These are phyloP conservation scores for Parietichytrium sp. DNA, from an alignment of 108 stramenopile genomes.

Conservation along the genomic window DNA sequence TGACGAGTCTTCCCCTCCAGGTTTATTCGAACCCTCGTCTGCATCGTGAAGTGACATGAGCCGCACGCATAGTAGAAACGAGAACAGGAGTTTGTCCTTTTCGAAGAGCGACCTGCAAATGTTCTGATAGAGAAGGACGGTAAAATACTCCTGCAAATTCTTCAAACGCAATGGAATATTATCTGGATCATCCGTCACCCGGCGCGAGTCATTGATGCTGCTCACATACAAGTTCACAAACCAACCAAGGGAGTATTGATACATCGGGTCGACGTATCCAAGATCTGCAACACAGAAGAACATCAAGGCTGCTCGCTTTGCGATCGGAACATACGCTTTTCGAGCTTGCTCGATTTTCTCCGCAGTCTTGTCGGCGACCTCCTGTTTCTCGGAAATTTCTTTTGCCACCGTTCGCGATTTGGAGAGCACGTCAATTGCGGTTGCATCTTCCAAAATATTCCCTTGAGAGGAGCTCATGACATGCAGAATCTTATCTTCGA, in stretches of 20 bases:
- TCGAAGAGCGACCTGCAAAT: slow-evolving; percentile 65
- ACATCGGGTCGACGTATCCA: slow-evolving; percentile 64
- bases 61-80: slow-evolving; percentile 55
- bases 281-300: slow-evolving; percentile 69
- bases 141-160: slow-evolving; percentile 59
- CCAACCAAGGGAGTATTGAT: slow-evolving; percentile 71
- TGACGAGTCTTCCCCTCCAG: too few relatives aligned
- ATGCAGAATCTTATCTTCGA: slow-evolving; percentile 65
- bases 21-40: too few relatives aligned
- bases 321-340: slow-evolving; percentile 58
- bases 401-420: slow-evolving; percentile 63
- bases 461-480: slow-evolving; percentile 59
- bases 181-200: slow-evolving; percentile 42
- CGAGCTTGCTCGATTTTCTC: slow-evolving; percentile 54
- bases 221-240: slow-evolving; percentile 61
- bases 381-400: slow-evolving; percentile 59
- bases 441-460: slow-evolving; percentile 67
- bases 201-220: slow-evolving; percentile 54
- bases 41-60: too few relatives aligned
- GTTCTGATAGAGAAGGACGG: slow-evolving; percentile 60
- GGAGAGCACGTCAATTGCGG: slow-evolving; percentile 60
- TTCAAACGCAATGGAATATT: slow-evolving; percentile 38
- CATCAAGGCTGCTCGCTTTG: slow-evolving; percentile 59
- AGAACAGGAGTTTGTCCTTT: slow-evolving; percentile 68
- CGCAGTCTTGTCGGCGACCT: slow-evolving; percentile 53